Evolutionary conservation across 306 rosid genomes (phyloP).

Genomic region (Psophocarpus tetragonolobus): DNA sequence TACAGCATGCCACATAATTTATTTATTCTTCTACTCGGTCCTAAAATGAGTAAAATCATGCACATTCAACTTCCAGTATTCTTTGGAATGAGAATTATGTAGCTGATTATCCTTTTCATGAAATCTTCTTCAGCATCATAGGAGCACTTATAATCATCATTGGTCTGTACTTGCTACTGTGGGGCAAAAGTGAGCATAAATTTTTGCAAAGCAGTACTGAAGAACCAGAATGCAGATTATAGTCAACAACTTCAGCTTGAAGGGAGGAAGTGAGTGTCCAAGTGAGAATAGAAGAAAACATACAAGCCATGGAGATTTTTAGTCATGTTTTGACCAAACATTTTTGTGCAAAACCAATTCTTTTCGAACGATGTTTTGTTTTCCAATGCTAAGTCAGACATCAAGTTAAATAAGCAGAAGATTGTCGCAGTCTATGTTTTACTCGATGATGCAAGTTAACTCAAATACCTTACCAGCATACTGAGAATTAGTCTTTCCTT

Average conservation of each 20-base stretch:
- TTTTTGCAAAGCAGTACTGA: slow-evolving; percentile 21
- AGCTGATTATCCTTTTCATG: slow-evolving; percentile 2
- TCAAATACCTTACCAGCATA: too few species aligned
- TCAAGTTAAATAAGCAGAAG: too few species aligned
- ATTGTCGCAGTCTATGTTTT: too few species aligned
- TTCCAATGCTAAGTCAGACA: neutral
- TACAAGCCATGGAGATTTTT: neutral
- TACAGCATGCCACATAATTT: too few species aligned
- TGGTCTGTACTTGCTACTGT: slow-evolving; percentile 69
- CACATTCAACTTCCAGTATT: too few species aligned
- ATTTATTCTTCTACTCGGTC: too few species aligned
- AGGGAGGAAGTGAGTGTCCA: neutral
- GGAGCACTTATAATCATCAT: slow-evolving; percentile 63
- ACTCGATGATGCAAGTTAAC: too few species aligned
- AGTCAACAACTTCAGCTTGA: neutral
- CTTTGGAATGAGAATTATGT: neutral
- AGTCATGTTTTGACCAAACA: neutral
- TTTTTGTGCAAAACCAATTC: neutral
- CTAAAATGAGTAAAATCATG: too few species aligned
- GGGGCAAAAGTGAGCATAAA: slow-evolving; percentile 70
- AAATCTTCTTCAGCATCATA: slow-evolving; percentile 55
- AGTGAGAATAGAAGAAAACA: neutral
- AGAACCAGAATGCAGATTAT: slow-evolving; percentile 20
- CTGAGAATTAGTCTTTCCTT: too few species aligned
- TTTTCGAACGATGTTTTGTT: neutral